phyloP scores from a whole-genome alignment of 768 basidiomycete genomes.

The Vararia minispora region DNA sequence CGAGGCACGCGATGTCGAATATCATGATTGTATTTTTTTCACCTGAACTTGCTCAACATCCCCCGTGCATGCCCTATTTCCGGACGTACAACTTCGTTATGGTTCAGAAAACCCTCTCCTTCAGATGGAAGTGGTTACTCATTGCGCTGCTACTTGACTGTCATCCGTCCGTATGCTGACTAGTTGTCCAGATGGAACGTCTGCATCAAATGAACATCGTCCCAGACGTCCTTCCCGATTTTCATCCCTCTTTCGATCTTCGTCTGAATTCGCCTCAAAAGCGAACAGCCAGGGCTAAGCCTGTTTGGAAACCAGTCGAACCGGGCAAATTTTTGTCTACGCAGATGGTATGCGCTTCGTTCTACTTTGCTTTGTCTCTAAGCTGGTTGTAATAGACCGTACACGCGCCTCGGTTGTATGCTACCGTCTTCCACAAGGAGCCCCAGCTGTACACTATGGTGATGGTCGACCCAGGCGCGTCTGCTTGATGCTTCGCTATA shows the following conservation, averaged over 20 bases:
- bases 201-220: conserved; percentile 85
- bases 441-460: conserved; percentile 78
- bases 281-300: conserved; percentile 17
- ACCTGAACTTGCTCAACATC: too few relatives aligned
- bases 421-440: conserved; percentile 75
- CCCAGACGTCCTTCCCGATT: conserved; percentile 68
- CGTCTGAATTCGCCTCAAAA: conserved; percentile 44
- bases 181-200: conserved; percentile 93
- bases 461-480: conserved; percentile 75
- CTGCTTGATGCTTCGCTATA: not conserved
- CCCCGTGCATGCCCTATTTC: too few relatives aligned
- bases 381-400: conserved; percentile 41
- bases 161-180: too few relatives aligned
- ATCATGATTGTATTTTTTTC: too few relatives aligned
- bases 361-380: too few relatives aligned
- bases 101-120: too few relatives aligned
- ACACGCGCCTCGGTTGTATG: conserved; percentile 50
- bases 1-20: too few relatives aligned
- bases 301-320: conserved; percentile 36
- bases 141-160: too few relatives aligned
- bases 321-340: conserved; percentile 65
- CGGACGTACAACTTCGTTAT: too few relatives aligned
- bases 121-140: too few relatives aligned
- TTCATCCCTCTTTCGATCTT: conserved; percentile 69
- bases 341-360: too few relatives aligned